Conservation (phyloP, 2,329 filamentous ascomycete species). For the Fusarium redolens region DNA sequence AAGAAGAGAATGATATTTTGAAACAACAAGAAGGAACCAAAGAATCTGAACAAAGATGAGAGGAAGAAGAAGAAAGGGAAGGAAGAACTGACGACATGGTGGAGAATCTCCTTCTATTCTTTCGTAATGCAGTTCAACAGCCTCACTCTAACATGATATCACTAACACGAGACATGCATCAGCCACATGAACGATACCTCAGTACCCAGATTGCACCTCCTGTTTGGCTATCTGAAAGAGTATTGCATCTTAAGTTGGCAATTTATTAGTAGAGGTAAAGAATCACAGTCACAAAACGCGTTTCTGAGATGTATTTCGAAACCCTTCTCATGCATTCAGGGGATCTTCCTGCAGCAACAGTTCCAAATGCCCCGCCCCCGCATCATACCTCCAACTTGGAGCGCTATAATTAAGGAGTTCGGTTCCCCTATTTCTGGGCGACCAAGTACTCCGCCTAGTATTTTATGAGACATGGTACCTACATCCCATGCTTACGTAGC, state of each 20-base stretch:
- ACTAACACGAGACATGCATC: not conserved
- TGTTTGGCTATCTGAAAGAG: not conserved
- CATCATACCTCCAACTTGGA: slow-evolving; percentile 31
- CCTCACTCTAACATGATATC: not conserved
- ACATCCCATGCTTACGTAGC: slow-evolving; percentile 24
- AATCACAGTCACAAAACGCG: not conserved
- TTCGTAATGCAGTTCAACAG: not conserved
- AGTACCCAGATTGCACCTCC: too few relatives aligned
- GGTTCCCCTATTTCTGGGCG: slow-evolving; percentile 32
- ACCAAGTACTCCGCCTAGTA: not conserved
- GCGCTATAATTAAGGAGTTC: slow-evolving; percentile 38
- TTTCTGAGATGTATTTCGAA: not conserved
- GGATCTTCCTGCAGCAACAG: slow-evolving; percentile 10
- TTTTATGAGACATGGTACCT: not conserved
- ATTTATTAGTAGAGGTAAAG: not conserved
- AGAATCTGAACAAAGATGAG: not conserved
- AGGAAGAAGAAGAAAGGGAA: not conserved
- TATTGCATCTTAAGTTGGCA: not conserved
- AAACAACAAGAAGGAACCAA: not conserved
- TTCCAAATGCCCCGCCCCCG: slow-evolving; percentile 41
- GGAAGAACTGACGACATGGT: slow-evolving; percentile 18
- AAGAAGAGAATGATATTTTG: not conserved
- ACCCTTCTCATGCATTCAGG: slow-evolving; percentile 10
- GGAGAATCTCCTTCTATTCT: slow-evolving; percentile 24
- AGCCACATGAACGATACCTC: not conserved